A percentile compares a stretch with the other conserved stretches of the same genome.
These are phyloP conservation scores for Phytopythium aichiense DNA, from an alignment of 352 stramenopile species.

Conservation along the genomic window DNA sequence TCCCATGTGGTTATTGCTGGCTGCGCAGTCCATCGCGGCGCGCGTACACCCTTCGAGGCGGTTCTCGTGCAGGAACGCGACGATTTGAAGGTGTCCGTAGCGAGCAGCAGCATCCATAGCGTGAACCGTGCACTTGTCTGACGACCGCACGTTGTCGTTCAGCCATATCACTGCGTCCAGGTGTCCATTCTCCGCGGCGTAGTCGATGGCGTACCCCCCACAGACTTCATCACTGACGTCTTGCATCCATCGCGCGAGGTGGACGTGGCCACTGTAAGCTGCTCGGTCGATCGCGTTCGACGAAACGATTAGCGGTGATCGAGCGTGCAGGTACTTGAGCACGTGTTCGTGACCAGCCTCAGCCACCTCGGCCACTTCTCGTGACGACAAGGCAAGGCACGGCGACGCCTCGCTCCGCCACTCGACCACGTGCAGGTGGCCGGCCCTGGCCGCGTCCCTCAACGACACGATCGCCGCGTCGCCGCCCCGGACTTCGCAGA, in stretches of 20 bases:
- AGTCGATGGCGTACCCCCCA: not conserved
- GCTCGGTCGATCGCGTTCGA: not conserved
- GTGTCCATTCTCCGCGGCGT: constrained; percentile 21
- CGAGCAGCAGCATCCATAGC: constrained; percentile 24
- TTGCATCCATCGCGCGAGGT: not conserved
- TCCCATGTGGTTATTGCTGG: not conserved
- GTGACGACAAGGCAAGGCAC: no score
- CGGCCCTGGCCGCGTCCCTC: not conserved
- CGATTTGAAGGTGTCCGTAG: constrained; percentile 16
- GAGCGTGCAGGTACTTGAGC: not conserved
- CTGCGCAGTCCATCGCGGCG: constrained; percentile 21
- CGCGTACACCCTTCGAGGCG: constrained; percentile 11
- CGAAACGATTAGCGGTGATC: not conserved
- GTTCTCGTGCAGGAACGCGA: constrained; percentile 27
- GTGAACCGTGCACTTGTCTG: constrained; percentile 8
- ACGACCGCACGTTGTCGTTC: constrained; percentile 9
- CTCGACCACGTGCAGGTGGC: not conserved
- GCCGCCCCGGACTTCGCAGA: not conserved
- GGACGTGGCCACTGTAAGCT: not conserved
- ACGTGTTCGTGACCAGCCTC: not conserved
- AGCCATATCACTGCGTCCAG: constrained; percentile 30
- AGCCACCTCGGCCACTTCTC: not conserved
- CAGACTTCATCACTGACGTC: not conserved
- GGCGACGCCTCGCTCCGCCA: not conserved
- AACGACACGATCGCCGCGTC: not conserved